These are phyloP conservation scores for Metrosideros polymorpha DNA, from an alignment of 441 rosid genomes.

Conservation along the genomic window DNA sequence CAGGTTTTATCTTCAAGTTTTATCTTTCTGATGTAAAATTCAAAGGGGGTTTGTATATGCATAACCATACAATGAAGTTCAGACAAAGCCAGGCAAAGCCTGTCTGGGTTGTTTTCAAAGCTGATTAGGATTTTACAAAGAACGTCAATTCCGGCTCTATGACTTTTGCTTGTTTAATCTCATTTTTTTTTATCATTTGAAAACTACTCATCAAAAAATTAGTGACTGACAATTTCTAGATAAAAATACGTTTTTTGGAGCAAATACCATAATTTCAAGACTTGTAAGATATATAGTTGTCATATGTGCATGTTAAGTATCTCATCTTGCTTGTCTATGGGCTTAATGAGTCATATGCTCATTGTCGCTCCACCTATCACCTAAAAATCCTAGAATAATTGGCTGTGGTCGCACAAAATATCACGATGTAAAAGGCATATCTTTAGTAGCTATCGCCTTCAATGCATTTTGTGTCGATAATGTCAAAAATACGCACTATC, in stretches of 20 bases:
- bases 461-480: too few relatives aligned
- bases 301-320: fast-evolving
- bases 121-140: background rate
- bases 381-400: background rate
- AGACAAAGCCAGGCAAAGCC: background rate
- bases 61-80: background rate
- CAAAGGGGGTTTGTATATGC: background rate
- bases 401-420: background rate
- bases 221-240: too few relatives aligned
- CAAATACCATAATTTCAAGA: background rate
- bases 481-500: background rate
- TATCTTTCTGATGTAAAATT: background rate
- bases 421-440: too few relatives aligned
- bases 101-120: background rate
- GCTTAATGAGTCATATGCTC: background rate
- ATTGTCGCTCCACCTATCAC: too few relatives aligned
- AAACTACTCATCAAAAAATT: background rate
- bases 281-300: background rate
- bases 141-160: background rate
- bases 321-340: background rate
- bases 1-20: background rate
- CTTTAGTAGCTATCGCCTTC: too few relatives aligned
- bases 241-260: background rate
- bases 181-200: background rate
- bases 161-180: too few relatives aligned